phyloP scores from a whole-genome alignment of 1,139 yeast genomes.

The Lodderomyces beijingensis region DNA sequence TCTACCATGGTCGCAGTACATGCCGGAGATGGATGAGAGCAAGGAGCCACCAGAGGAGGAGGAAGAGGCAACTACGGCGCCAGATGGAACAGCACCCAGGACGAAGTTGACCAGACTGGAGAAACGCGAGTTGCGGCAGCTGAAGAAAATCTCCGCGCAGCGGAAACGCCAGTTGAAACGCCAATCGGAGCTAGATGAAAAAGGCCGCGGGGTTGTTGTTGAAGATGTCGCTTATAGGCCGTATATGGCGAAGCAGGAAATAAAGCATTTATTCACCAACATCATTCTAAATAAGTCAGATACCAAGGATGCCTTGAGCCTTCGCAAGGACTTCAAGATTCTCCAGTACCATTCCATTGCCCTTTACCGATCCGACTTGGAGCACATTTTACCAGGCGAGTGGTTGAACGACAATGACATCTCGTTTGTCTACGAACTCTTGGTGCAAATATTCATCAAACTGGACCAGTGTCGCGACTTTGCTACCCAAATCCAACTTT shows the following conservation, averaged over 20 bases:
- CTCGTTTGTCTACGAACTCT: constrained; percentile 56
- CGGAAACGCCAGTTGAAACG: constrained; percentile 18
- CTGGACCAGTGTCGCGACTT: constrained; percentile 7
- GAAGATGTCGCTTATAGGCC: constrained; percentile 14
- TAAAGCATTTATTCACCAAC: constrained; percentile 16
- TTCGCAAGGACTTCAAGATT: constrained; percentile 22
- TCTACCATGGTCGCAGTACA: constrained; percentile 23
- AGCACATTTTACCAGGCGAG: constrained; percentile 46
- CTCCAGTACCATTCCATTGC: constrained; percentile 40
- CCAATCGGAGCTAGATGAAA: constrained; percentile 11
- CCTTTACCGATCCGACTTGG: constrained; percentile 34
- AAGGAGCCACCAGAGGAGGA: constrained; percentile 6
- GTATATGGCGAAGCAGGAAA: constrained; percentile 19
- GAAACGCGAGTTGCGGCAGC: constrained; percentile 26
- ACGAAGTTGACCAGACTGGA: constrained; percentile 26
- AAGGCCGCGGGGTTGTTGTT: constrained; percentile 1
- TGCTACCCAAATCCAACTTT: constrained; percentile 26
- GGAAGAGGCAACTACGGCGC: background rate
- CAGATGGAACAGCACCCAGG: constrained; percentile 6
- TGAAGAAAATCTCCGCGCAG: constrained; percentile 26
- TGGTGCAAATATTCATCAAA: constrained; percentile 22
- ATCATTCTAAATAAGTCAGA: constrained; percentile 10
- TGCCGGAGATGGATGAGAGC: constrained; percentile 7
- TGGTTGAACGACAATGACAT: constrained; percentile 76
- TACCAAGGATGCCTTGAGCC: constrained; percentile 5